Evolutionary conservation across 495 filamentous ascomycete species (phyloP), one percentile per base, ranked within the genome.

Genomic region (Talaromyces trachyspermus): DNA sequence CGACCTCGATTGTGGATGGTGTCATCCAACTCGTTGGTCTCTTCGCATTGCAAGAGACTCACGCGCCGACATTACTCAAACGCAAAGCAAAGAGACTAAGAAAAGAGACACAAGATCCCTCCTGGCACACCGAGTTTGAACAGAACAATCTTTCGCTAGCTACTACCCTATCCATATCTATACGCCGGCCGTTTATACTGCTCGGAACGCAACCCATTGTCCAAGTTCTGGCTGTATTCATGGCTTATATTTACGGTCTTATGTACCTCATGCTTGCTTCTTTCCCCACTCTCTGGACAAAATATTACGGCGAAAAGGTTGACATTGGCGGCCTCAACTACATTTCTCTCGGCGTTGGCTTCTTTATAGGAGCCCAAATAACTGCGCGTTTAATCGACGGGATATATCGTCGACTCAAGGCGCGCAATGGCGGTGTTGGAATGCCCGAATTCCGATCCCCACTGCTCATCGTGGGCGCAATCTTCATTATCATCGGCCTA

Each of bases 221-320:
- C 29, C 77, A 81, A 59, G 66, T 67, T 37, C 63, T 85, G 8
- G 73, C 81, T 5, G 24, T 75, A 6, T 84, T 82, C 62, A 79
- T 80, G 74, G 77, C 77, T 48, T 89, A 81, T 56, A 61, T 84
- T 29, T 89, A 85, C 62, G 85, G 84, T 2, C 60, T 86, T 12
- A 80, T 82, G 68, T 89, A 88, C 48, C 76, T 89, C 3, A 72
- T 86, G 37, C 70, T 88, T 5, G 77, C 81, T 4, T 83, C 80
- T 23, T 87, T 86, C 62, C 80, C 84, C 0, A 40, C 51, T 12
- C 77, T 89, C 25, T 88, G 79, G 77, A 73, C 69, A 4, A 32
- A 45, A 0, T 69, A 71, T 22, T 89, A 88, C 69, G 65, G 77
- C 57, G 69, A 84, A 61, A 69, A 68, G 37, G 58, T 71, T 44